Evolutionary conservation across 371 early-diverging fungal genomes (phyloP).

Genomic region (Phascolomyces articulosus): DNA sequence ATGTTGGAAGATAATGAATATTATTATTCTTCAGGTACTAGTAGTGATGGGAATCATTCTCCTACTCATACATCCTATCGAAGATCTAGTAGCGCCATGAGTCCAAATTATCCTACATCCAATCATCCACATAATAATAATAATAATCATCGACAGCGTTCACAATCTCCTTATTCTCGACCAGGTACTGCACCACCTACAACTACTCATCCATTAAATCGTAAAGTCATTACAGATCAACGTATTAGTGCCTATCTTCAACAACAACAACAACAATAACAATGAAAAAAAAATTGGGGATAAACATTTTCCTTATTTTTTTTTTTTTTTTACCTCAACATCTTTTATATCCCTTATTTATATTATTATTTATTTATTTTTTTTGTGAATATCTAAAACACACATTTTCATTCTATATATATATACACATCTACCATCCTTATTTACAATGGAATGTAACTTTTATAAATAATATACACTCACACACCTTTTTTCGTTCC

Average conservation of each 20-base stretch:
- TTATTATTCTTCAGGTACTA: constrained; percentile 4
- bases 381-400: too few relatives aligned
- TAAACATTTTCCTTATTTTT: not conserved
- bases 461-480: too few relatives aligned
- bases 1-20: constrained; percentile 11
- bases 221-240: constrained; percentile 36
- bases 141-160: constrained; percentile 9
- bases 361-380: too few relatives aligned
- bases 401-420: too few relatives aligned
- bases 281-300: too few relatives aligned
- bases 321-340: not conserved
- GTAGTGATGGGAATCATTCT: constrained; percentile 8
- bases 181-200: not conserved
- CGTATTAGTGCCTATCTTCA: constrained; percentile 40
- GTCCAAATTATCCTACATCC: constrained; percentile 1
- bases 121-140: too few relatives aligned
- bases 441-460: too few relatives aligned
- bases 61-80: constrained; percentile 8
- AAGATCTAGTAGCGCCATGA: constrained; percentile 5
- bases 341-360: too few relatives aligned
- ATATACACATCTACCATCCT: too few relatives aligned
- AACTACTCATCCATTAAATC: constrained; percentile 30
- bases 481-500: too few relatives aligned
- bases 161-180: constrained; percentile 3
- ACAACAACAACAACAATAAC: constrained; percentile 9